Base-by-base conservation (phyloP, 106 monocot species). In the Acorus gramineus region DNA sequence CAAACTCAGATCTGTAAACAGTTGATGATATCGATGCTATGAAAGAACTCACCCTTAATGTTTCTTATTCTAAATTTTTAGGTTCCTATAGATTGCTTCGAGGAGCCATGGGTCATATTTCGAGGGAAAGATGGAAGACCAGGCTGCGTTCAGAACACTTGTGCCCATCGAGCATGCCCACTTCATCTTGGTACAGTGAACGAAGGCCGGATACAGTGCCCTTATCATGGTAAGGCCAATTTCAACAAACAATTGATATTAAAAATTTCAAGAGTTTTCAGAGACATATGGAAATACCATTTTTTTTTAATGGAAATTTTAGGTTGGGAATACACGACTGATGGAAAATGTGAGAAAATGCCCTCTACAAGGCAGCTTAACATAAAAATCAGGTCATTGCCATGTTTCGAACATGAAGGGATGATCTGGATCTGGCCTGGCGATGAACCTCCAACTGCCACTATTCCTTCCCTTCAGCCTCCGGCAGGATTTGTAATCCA, bases 341-440 rank as follows among this genome's bases (percentile, higher is more conserved):
- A 98, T 68, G 96, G 96, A 53, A 91, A 91, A 75, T 98, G 96
- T 66, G 84, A 98, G 76, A 98, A 98, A 78, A 98, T 98, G 96
- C 96, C 96, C 64, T 98, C 96, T 1, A 98, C 91, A 2, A 71
- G 72, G 10, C 79, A 77, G 81, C 72, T 87, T 42, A 64, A 98
- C 56, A 80, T 91, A 6, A 65, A 70, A 55, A 91, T 98, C 60
- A 73, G 71, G 44, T 82, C 96, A 8, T 71, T 91, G 67, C 87
- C 91, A 52, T 98, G 96, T 62, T 91, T 98, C 57, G 96, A 85
- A 63, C 80, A 88, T 43, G 96, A 98, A 75, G 79, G 83, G 10
- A 88, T 98, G 87, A 64, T 98, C 42, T 98, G 96, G 96, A 81
- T 98, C 51, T 98, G 96, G 91, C 91, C 96, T 44, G 96, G 96